Conservation (phyloP, 2,329 filamentous ascomycete species). For the Didymosphaeria variabile region DNA sequence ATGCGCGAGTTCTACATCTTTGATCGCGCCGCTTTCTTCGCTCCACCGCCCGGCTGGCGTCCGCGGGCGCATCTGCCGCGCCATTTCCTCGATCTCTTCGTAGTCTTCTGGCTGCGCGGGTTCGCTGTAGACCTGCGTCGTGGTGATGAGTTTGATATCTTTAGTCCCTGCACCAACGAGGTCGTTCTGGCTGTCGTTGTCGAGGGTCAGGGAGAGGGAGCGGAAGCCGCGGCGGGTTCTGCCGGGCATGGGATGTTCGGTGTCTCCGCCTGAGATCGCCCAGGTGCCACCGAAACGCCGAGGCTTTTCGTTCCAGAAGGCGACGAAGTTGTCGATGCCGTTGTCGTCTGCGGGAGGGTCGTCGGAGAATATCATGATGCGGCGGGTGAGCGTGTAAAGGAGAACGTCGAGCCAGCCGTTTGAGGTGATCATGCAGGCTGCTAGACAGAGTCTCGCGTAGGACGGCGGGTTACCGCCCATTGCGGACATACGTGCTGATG, state of each 20-base stretch:
- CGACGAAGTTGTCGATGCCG: conserved; percentile 48
- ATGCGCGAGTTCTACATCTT: conserved; percentile 26
- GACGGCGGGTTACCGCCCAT: conserved; percentile 64
- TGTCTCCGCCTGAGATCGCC: conserved; percentile 48
- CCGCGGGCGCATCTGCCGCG: conserved; percentile 33
- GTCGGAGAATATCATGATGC: conserved; percentile 63
- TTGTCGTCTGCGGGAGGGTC: conserved; percentile 51
- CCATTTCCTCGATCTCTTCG: conserved; percentile 43
- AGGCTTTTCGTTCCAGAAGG: conserved; percentile 42
- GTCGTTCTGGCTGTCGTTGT: conserved; percentile 39
- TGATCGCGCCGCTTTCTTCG: conserved; percentile 35
- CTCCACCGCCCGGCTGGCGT: conserved; percentile 45
- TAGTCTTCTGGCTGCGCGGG: conserved; percentile 43
- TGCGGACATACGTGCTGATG: conserved; percentile 69
- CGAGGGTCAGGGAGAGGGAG: conserved; percentile 20
- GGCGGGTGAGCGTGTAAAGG: conserved; percentile 66
- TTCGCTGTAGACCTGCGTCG: conserved; percentile 44
- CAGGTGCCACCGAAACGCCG: conserved; percentile 57
- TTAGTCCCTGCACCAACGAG: conserved; percentile 32
- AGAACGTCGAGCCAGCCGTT: conserved; percentile 68
- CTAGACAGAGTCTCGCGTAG: conserved; percentile 59
- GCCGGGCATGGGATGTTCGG: conserved; percentile 10
- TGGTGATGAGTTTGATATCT: conserved; percentile 49
- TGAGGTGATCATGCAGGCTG: conserved; percentile 65
- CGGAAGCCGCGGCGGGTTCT: conserved; percentile 28